Percentiles rank a stretch among this genome's conserved stretches.
phyloP scores from a whole-genome alignment of 306 rosid species.

The Ammopiptanthus mongolicus region DNA sequence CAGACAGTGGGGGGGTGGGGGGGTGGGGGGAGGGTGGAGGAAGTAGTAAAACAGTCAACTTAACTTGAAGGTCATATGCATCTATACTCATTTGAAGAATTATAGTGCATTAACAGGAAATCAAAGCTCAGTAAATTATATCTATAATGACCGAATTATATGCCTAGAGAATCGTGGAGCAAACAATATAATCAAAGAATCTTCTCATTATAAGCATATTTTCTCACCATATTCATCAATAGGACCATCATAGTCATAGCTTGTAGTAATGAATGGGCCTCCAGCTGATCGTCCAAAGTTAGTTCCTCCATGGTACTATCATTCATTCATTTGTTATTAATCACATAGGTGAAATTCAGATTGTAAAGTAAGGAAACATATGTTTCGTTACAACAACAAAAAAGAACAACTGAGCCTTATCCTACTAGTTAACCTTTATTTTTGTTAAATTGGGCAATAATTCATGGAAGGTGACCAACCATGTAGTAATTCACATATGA shows the following conservation, averaged over 20 bases:
- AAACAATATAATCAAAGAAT: background rate
- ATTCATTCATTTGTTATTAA: constrained; percentile 33
- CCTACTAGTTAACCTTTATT: background rate
- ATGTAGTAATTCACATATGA: constrained; percentile 85
- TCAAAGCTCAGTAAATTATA: background rate
- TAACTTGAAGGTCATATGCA: background rate
- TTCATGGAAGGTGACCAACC: constrained; percentile 50
- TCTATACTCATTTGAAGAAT: background rate
- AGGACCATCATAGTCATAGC: constrained; percentile 96
- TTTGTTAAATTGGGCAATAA: background rate
- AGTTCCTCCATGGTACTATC: constrained; percentile 97
- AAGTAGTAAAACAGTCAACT: background rate
- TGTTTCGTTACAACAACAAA: background rate
- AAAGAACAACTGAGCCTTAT: background rate
- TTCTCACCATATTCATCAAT: constrained; percentile 90
- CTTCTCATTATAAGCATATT: background rate
- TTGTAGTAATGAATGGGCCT: constrained; percentile 90
- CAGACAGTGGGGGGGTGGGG: too few relatives aligned
- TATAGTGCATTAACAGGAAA: background rate
- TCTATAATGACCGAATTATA: background rate
- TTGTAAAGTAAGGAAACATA: background rate
- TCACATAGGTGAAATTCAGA: constrained; percentile 18
- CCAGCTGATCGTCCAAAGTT: constrained; percentile 97
- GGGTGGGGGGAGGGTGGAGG: background rate
- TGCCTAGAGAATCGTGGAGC: background rate